Conservation (phyloP, 306 rosid species). For the Rosa chinensis region DNA sequence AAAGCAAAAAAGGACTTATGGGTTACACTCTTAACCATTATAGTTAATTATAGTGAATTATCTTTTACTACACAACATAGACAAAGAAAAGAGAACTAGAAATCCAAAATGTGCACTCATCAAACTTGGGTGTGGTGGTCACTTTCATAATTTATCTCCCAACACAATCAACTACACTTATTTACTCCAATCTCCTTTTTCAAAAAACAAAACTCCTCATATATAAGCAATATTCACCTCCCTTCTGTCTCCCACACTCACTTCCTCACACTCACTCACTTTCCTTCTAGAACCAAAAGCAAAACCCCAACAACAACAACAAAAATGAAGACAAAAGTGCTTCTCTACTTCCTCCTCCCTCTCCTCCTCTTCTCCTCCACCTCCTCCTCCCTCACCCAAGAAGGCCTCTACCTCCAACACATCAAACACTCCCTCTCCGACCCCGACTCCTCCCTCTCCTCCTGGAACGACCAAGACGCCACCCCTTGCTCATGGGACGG, state of each 20-base stretch:
- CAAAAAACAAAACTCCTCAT: background rate
- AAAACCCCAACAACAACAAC: no score
- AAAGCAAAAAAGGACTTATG: background rate
- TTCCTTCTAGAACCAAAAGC: slow-evolving; percentile 7
- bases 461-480: slow-evolving; percentile 55
- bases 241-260: background rate
- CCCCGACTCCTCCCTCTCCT: slow-evolving; percentile 44
- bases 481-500: slow-evolving; percentile 76
- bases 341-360: slow-evolving; percentile 18
- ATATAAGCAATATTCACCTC: background rate
- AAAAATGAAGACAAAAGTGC: background rate
- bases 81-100: background rate
- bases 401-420: slow-evolving; percentile 51
- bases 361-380: slow-evolving; percentile 13
- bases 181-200: background rate
- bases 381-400: slow-evolving; percentile 49
- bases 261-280: background rate
- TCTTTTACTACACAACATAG: slow-evolving; percentile 9
- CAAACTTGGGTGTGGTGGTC: background rate
- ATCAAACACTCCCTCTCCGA: slow-evolving; percentile 58
- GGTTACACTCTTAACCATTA: background rate
- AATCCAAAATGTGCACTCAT: background rate
- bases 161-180: background rate
- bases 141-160: slow-evolving; percentile 9
- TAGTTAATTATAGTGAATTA: background rate